phyloP scores from a whole-genome alignment of 1,139 yeast genomes.

The Pichia sp. region DNA sequence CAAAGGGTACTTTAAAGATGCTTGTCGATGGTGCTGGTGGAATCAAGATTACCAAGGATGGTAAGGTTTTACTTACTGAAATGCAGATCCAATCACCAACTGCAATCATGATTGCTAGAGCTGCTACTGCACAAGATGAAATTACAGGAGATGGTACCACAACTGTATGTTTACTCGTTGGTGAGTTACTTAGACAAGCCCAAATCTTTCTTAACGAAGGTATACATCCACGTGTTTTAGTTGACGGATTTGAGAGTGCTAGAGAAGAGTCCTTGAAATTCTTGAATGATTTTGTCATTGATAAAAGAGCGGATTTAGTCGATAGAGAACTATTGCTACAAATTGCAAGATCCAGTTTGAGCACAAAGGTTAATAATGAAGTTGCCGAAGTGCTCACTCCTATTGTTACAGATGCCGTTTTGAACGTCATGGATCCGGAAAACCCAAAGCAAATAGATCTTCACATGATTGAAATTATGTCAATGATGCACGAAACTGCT shows the following conservation, averaged over 20 bases:
- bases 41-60: constrained; percentile 93
- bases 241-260: constrained; percentile 93
- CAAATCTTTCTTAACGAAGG: constrained; percentile 91
- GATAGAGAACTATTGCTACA: constrained; percentile 87
- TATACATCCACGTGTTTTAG: constrained; percentile 88
- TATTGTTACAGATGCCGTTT: constrained; percentile 93
- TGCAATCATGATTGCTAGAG: constrained; percentile 97
- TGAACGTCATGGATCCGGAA: constrained; percentile 57
- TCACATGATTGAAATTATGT: constrained; percentile 97
- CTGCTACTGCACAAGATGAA: constrained; percentile 98
- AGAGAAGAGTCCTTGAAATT: constrained; percentile 65
- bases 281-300: constrained; percentile 54
- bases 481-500: constrained; percentile 91
- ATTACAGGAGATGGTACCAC: constrained; percentile 99
- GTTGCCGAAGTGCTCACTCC: constrained; percentile 81
- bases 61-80: constrained; percentile 85
- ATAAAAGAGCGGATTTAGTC: constrained; percentile 26
- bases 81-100: constrained; percentile 99
- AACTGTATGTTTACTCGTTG: constrained; percentile 91
- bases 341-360: constrained; percentile 83
- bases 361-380: constrained; percentile 77
- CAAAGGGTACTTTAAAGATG: constrained; percentile 95
- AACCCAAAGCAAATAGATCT: constrained; percentile 55
- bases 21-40: constrained; percentile 96
- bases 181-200: constrained; percentile 91